Conservation (phyloP, 225 moss, liverwort and hornwort genomes). For the Bryum argenteum region DNA sequence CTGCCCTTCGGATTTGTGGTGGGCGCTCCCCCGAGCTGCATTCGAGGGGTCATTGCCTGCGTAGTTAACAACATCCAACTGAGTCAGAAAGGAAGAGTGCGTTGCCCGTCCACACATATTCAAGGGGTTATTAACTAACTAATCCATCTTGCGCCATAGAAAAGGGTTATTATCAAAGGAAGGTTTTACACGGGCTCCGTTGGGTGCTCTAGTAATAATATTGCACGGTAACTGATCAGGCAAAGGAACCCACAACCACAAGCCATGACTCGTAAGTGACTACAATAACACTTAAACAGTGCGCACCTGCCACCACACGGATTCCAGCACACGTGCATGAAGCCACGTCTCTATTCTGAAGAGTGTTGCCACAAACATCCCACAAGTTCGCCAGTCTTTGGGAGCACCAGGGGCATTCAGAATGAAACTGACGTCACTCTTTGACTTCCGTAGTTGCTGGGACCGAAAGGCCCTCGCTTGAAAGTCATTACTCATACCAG, state of each 20-base stretch:
- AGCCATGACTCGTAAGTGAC: conserved; percentile 8
- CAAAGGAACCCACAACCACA: conserved; percentile 5
- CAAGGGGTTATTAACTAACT: neutral
- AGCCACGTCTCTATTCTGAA: conserved; percentile 92
- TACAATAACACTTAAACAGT: conserved; percentile 5
- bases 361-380: conserved; percentile 70
- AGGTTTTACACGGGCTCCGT: neutral
- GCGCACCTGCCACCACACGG: conserved; percentile 98
- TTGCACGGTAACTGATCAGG: neutral
- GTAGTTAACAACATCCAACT: conserved; percentile 10
- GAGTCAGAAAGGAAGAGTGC: conserved; percentile 11
- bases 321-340: conserved; percentile 83
- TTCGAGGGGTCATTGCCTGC: conserved; percentile 42
- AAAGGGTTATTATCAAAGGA: neutral
- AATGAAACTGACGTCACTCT: conserved; percentile 47
- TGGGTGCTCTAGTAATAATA: neutral
- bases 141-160: conserved; percentile 8
- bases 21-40: conserved; percentile 31
- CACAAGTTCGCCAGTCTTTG: conserved; percentile 57
- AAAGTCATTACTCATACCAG: conserved; percentile 59
- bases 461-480: conserved; percentile 69
- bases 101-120: neutral
- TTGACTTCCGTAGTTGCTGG: conserved; percentile 61
- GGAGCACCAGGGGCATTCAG: conserved; percentile 46
- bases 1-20: conserved; percentile 35